These are phyloP conservation scores for Solanum dulcamara DNA, from an alignment of 257 asterid genomes.

Conservation along the genomic window DNA sequence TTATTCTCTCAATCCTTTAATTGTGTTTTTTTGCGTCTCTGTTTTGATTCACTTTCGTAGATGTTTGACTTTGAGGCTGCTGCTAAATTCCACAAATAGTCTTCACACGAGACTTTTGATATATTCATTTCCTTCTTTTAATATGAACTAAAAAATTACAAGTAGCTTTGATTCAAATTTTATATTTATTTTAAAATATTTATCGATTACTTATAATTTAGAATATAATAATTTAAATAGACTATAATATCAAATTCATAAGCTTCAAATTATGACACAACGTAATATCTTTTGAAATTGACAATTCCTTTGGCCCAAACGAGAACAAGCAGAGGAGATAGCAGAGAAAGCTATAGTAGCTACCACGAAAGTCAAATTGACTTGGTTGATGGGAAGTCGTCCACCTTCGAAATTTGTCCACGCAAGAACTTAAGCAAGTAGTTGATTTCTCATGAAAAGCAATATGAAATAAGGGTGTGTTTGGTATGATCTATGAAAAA, in stretches of 20 bases:
- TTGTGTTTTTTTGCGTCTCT: not conserved
- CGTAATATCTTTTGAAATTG: not conserved
- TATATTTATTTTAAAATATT: not conserved
- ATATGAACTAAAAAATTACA: not conserved
- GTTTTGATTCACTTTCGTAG: not conserved
- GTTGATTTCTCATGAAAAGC: not conserved
- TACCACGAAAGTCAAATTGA: not conserved
- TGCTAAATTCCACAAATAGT: not conserved
- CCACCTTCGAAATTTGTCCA: not conserved
- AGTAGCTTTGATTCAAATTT: not conserved
- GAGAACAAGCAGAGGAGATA: not conserved
- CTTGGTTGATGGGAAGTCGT: not conserved
- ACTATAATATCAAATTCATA: not conserved
- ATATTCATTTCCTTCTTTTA: not conserved
- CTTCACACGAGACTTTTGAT: not conserved
- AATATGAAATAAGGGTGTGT: not conserved
- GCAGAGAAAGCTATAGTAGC: not conserved
- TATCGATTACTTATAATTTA: too few species aligned
- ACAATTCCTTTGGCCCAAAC: not conserved
- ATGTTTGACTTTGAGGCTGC: not conserved
- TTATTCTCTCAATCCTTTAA: not conserved
- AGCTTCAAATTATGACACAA: not conserved
- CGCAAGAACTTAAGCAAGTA: not conserved
- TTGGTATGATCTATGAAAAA: not conserved
- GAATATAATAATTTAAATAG: not conserved